phyloP scores from a whole-genome alignment of 2,329 filamentous ascomycete genomes.

The Hypoxylon sp. region DNA sequence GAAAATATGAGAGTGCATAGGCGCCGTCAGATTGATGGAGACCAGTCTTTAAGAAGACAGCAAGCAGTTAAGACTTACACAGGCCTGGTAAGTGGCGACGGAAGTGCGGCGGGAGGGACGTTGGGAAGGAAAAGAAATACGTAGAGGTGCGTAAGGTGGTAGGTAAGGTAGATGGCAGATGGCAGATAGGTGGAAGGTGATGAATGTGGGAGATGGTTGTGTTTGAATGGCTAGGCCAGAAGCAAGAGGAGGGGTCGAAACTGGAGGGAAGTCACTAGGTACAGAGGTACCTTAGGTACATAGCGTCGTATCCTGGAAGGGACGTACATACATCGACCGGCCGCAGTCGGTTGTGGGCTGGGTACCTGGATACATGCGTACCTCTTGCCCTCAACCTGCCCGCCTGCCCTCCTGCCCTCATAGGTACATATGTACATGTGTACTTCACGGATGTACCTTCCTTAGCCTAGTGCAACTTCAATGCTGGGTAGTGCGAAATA shows the following conservation, averaged over 20 bases:
- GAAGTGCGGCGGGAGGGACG: conserved; percentile 31
- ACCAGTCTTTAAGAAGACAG: conserved; percentile 16
- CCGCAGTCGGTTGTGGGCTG: conserved; percentile 42
- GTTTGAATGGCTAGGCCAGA: conserved; percentile 44
- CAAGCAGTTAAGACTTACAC: conserved; percentile 34
- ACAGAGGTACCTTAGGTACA: conserved; percentile 19
- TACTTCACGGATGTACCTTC: conserved; percentile 12
- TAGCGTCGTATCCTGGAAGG: conserved; percentile 37
- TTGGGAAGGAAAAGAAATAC: conserved; percentile 42
- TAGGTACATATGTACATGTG: conserved; percentile 6
- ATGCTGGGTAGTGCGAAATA: conserved; percentile 16
- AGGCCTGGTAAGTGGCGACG: conserved; percentile 37
- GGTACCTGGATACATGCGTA: conserved; percentile 12
- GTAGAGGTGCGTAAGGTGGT: conserved; percentile 40
- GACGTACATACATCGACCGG: conserved; percentile 30
- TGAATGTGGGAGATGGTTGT: conserved; percentile 43
- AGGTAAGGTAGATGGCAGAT: conserved; percentile 32
- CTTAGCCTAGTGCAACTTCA: conserved; percentile 29
- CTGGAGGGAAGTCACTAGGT: conserved; percentile 36
- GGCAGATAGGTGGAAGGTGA: conserved; percentile 27
- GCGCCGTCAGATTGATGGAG: conserved; percentile 27
- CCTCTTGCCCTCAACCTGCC: background rate
- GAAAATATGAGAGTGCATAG: conserved; percentile 22
- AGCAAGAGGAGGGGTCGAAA: conserved; percentile 43
- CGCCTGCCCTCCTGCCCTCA: background rate